These are phyloP conservation scores for Thielaviopsis ethacetica DNA, from an alignment of 2,329 filamentous ascomycete species.

Conservation along the genomic window DNA sequence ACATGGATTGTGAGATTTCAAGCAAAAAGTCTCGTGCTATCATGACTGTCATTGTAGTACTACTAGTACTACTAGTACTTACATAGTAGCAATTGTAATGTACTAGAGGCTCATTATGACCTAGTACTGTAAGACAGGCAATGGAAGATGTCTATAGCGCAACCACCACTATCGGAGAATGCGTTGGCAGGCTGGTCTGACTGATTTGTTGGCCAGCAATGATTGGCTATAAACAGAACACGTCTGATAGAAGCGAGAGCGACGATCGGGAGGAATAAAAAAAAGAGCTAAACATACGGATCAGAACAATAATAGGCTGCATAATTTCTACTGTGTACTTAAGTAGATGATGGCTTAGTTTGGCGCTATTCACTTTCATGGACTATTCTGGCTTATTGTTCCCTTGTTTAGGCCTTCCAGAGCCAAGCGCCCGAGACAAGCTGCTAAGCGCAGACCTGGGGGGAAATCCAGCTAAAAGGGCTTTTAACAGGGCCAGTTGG, in stretches of 20 bases:
- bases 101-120: too few species aligned
- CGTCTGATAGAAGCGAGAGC: not conserved
- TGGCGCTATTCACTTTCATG: too few species aligned
- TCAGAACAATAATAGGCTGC: too few species aligned
- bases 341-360: not conserved
- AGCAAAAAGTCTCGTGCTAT: too few species aligned
- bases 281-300: not conserved
- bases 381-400: not conserved
- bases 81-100: too few species aligned
- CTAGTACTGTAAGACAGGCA: too few species aligned
- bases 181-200: not conserved
- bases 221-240: not conserved
- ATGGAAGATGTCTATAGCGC: too few species aligned
- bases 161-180: not conserved
- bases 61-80: too few species aligned
- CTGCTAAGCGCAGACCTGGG: not conserved
- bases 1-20: not conserved
- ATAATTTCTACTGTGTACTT: not conserved
- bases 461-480: too few species aligned
- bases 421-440: not conserved
- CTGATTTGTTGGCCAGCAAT: not conserved
- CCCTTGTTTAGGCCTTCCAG: not conserved
- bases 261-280: not conserved
- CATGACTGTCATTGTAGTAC: too few species aligned
- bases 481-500: too few species aligned